These are phyloP conservation scores for Sporothrix schenckii DNA, from an alignment of 2,329 filamentous ascomycete genomes.

Conservation along the genomic window DNA sequence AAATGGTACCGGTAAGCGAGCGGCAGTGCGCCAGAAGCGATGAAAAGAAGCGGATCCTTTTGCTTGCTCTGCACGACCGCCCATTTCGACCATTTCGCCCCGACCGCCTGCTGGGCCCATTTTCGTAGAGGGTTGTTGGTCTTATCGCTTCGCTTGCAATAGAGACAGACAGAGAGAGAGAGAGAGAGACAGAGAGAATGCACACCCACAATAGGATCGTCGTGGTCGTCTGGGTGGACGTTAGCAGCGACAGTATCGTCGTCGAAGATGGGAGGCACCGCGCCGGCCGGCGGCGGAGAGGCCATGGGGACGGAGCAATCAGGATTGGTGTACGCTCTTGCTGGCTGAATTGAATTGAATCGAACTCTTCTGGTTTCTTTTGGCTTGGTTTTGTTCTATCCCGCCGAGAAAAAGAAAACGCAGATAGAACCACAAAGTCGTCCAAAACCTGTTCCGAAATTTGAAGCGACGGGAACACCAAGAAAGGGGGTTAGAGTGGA, in stretches of 20 bases:
- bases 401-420: not conserved
- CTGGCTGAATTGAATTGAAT: not conserved
- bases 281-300: conserved; percentile 8
- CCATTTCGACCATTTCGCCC: not conserved
- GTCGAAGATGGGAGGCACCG: not conserved
- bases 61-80: conserved; percentile 9
- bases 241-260: not conserved
- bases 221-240: conserved; percentile 26
- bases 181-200: too few species aligned
- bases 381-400: not conserved
- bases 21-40: conserved; percentile 15
- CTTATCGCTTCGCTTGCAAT: not conserved
- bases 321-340: not conserved
- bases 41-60: conserved; percentile 15
- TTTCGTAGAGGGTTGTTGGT: not conserved
- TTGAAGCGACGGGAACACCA: conserved; percentile 15
- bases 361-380: not conserved
- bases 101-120: not conserved
- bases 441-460: not conserved
- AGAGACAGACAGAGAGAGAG: too few species aligned
- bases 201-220: conserved; percentile 24
- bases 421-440: not conserved
- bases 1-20: conserved; percentile 21
- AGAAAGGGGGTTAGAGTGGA: not conserved
- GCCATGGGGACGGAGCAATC: conserved; percentile 9